A percentile compares a stretch with the other conserved stretches of the same genome.
phyloP scores from a whole-genome alignment of 2,329 filamentous ascomycete genomes.

The Fusarium sarcochroum region DNA sequence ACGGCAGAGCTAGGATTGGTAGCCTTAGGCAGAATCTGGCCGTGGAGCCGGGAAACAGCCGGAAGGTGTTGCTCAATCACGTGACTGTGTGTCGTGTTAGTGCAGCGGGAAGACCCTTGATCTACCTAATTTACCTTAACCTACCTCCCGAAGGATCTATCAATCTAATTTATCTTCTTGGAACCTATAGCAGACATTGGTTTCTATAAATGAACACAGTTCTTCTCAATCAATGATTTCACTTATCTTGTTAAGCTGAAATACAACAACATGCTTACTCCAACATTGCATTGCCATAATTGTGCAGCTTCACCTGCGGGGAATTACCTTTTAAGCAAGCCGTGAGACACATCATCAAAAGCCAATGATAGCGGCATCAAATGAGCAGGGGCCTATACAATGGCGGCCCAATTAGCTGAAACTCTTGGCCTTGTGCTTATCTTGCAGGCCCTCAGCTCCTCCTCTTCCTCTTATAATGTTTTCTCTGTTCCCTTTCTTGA shows the following conservation, averaged over 20 bases:
- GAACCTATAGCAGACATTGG: not conserved
- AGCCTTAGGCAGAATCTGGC: conserved; percentile 52
- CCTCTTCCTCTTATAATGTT: conserved; percentile 15
- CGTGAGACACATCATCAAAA: conserved; percentile 43
- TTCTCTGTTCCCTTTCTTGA: not conserved
- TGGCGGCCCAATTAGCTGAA: conserved; percentile 32
- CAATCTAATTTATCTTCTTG: not conserved
- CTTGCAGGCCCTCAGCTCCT: conserved; percentile 30
- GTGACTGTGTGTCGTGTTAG: conserved; percentile 9
- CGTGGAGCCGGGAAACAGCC: conserved; percentile 35
- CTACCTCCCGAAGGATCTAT: not conserved
- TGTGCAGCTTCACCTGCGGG: conserved; percentile 22
- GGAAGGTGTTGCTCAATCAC: not conserved
- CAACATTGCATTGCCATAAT: conserved; percentile 6
- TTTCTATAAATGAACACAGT: not conserved
- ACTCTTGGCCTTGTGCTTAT: conserved; percentile 30
- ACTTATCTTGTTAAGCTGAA: conserved; percentile 12
- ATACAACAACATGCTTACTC: conserved; percentile 14
- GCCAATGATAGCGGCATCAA: conserved; percentile 43
- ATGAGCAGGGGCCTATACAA: conserved; percentile 37
- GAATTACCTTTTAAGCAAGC: conserved; percentile 24
- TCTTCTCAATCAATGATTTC: conserved; percentile 5
- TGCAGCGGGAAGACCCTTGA: conserved; percentile 4
- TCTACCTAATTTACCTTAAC: conserved; percentile 3
- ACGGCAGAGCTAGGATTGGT: conserved; percentile 42